phyloP scores from a whole-genome alignment of 2,329 filamentous ascomycete genomes.

The Botrytis squamosa region DNA sequence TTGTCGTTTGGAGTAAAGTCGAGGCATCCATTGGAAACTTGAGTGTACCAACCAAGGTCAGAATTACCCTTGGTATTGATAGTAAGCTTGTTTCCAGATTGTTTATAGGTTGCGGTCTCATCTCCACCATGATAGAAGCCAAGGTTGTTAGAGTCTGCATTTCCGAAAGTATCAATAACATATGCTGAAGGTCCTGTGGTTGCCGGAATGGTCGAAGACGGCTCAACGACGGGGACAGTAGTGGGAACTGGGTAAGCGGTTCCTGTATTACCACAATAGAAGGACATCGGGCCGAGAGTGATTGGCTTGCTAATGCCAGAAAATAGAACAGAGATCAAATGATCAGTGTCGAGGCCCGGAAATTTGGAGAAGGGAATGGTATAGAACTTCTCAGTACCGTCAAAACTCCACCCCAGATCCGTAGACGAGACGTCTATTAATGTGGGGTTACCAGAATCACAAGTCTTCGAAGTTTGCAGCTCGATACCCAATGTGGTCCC shows the following conservation, averaged over 20 bases:
- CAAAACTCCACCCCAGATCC: slow-evolving; percentile 59
- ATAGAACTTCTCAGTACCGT: slow-evolving; percentile 60
- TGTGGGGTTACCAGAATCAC: slow-evolving; percentile 40
- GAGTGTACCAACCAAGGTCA: slow-evolving; percentile 61
- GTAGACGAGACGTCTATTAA: slow-evolving; percentile 39
- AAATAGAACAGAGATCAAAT: slow-evolving; percentile 54
- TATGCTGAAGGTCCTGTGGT: slow-evolving; percentile 50
- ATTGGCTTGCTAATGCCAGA: slow-evolving; percentile 47
- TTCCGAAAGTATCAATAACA: slow-evolving; percentile 61
- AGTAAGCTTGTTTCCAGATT: slow-evolving; percentile 51
- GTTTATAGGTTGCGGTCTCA: slow-evolving; percentile 54
- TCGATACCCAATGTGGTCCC: slow-evolving; percentile 54
- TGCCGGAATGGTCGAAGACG: slow-evolving; percentile 50
- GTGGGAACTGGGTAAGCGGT: slow-evolving; percentile 50
- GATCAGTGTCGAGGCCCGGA: slow-evolving; percentile 49
- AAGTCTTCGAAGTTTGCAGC: slow-evolving; percentile 47
- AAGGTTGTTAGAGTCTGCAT: slow-evolving; percentile 54
- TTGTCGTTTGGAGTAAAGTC: slow-evolving; percentile 55
- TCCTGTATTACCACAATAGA: slow-evolving; percentile 56
- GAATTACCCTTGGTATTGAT: slow-evolving; percentile 56
- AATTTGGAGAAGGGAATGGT: slow-evolving; percentile 56
- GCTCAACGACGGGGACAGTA: slow-evolving; percentile 43
- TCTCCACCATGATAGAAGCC: slow-evolving; percentile 66
- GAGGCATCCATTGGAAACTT: slow-evolving; percentile 54
- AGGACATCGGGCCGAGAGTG: slow-evolving; percentile 55